Evolutionary conservation across 192 early-diverging fungal genomes (phyloP).

Genomic region (Linderina pennispora): DNA sequence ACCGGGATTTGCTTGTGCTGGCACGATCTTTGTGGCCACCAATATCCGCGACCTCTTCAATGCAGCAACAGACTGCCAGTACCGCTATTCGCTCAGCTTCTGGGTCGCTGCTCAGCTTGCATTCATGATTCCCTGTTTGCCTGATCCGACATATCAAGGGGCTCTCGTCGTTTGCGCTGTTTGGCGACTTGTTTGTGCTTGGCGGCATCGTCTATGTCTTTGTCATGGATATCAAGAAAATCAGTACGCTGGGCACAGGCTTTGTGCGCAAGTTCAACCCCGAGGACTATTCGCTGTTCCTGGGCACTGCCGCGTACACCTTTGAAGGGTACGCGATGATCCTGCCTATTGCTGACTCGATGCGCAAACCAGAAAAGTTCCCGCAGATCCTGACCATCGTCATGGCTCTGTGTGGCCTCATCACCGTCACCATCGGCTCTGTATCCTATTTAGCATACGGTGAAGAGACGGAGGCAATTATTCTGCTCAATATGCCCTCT

Average conservation of each 20-base stretch:
- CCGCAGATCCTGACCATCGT: conserved; percentile 65
- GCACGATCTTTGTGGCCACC: conserved; percentile 83
- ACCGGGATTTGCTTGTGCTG: conserved; percentile 82
- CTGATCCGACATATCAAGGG: conserved; percentile 88
- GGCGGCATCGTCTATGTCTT: conserved; percentile 81
- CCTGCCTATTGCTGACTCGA: conserved; percentile 61
- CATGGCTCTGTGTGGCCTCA: conserved; percentile 65
- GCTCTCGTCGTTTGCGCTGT: conserved; percentile 73
- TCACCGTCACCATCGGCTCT: conserved; percentile 74
- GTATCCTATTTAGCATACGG: conserved; percentile 85
- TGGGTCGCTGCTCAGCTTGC: conserved; percentile 70
- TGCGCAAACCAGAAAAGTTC: conserved; percentile 83
- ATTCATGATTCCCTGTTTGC: conserved; percentile 69
- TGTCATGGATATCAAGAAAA: conserved; percentile 59
- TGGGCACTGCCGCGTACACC: conserved; percentile 89
- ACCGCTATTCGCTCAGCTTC: conserved; percentile 53
- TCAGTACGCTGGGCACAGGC: conserved; percentile 53
- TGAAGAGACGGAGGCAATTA: conserved; percentile 71
- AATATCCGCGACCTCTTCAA: conserved; percentile 67
- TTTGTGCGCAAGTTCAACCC: conserved; percentile 66
- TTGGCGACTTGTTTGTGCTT: conserved; percentile 88
- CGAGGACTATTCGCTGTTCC: conserved; percentile 72
- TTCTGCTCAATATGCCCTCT: conserved; percentile 81
- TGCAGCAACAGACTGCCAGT: conserved; percentile 57
- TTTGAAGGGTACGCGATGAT: conserved; percentile 85